Conservation (phyloP, 495 filamentous ascomycete species). For the Xylaria castorea region DNA sequence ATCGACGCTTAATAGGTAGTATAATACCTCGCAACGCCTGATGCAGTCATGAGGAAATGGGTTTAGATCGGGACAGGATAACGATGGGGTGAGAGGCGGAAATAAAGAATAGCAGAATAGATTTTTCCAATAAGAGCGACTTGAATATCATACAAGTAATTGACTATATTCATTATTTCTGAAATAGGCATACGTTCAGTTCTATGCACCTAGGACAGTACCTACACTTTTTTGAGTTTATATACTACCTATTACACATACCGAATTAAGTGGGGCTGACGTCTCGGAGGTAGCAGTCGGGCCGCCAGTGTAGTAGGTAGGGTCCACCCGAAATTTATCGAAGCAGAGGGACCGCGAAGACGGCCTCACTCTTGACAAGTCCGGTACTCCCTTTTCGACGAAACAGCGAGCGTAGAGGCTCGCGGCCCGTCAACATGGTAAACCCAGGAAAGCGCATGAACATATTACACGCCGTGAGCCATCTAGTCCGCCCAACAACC, state of each 20-base stretch:
- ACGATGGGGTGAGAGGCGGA: background rate
- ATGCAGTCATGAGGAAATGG: background rate
- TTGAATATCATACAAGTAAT: background rate
- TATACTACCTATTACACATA: too few relatives aligned
- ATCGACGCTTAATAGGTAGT: background rate
- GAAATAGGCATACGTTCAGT: too few relatives aligned
- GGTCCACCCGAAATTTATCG: constrained; percentile 30
- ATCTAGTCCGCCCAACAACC: constrained; percentile 28
- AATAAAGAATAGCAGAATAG: background rate
- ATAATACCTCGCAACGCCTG: background rate
- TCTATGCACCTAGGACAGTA: too few relatives aligned
- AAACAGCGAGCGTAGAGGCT: constrained; percentile 35
- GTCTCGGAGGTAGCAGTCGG: constrained; percentile 12
- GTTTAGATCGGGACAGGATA: background rate
- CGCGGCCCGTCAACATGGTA: constrained; percentile 68
- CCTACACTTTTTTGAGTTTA: too few relatives aligned
- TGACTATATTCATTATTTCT: too few relatives aligned
- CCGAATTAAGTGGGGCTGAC: background rate
- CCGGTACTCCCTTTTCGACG: constrained; percentile 13
- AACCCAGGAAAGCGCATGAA: constrained; percentile 78
- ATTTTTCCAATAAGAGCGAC: background rate
- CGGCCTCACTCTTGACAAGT: constrained; percentile 8
- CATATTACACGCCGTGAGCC: constrained; percentile 76
- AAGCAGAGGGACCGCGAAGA: constrained; percentile 4
- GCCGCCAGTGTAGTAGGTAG: constrained; percentile 9